Percentiles rank a stretch among this genome's conserved stretches.
Evolutionary conservation across 306 rosid genomes (phyloP).

Genomic region (Trichosanthes cucumerina): DNA sequence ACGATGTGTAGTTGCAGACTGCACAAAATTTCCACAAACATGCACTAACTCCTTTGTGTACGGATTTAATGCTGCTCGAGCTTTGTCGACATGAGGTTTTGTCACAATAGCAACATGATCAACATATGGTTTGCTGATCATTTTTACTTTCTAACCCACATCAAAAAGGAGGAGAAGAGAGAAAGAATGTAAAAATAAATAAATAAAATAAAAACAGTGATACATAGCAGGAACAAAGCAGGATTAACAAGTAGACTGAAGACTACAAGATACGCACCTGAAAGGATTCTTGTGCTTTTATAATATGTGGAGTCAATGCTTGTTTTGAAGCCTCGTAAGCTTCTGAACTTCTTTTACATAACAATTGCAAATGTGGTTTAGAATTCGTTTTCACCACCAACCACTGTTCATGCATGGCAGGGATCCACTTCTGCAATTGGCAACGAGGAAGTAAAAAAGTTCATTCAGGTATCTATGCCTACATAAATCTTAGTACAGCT

Average conservation of each 20-base stretch:
- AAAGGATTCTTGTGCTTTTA: slow-evolving; percentile 51
- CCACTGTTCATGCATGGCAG: slow-evolving; percentile 53
- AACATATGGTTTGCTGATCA: slow-evolving; percentile 70
- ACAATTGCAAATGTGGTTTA: slow-evolving; percentile 50
- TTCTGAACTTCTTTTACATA: slow-evolving; percentile 46
- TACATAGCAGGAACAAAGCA: neutral
- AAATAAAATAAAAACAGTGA: neutral
- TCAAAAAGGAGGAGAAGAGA: neutral
- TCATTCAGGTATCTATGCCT: neutral
- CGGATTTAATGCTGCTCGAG: slow-evolving; percentile 56
- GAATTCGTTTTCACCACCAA: slow-evolving; percentile 37
- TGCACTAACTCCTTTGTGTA: slow-evolving; percentile 45
- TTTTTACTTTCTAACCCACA: slow-evolving; percentile 53
- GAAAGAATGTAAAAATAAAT: neutral
- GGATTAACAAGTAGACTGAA: neutral
- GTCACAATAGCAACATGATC: slow-evolving; percentile 62
- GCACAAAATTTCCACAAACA: slow-evolving; percentile 56
- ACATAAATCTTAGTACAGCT: neutral
- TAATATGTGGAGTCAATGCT: slow-evolving; percentile 50
- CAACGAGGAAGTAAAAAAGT: neutral
- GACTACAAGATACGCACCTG: slow-evolving; percentile 37
- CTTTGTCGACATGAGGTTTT: slow-evolving; percentile 75
- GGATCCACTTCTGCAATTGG: slow-evolving; percentile 63
- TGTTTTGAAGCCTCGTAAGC: slow-evolving; percentile 51
- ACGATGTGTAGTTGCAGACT: slow-evolving; percentile 70